These are phyloP conservation scores for Lecanicillium sp. DNA, from an alignment of 2,329 filamentous ascomycete species.

Conservation along the genomic window DNA sequence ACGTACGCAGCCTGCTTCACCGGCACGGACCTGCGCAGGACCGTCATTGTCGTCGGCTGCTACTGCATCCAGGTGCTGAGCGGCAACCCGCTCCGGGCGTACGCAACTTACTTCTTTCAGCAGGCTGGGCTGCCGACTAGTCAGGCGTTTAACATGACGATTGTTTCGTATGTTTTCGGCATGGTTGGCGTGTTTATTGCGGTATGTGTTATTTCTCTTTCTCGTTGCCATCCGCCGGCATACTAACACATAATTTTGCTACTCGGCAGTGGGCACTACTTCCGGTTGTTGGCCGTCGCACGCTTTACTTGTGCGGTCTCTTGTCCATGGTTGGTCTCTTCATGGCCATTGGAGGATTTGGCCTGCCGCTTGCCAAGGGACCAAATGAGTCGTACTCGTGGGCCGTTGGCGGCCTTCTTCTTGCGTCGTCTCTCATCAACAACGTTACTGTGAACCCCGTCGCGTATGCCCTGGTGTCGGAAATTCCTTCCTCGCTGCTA, in stretches of 20 bases:
- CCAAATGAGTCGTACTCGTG: conserved; percentile 7
- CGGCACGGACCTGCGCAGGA: conserved; percentile 35
- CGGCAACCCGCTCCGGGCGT: conserved; percentile 25
- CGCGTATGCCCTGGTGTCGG: conserved; percentile 27
- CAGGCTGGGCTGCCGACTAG: conserved; percentile 29
- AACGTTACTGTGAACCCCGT: conserved; percentile 35
- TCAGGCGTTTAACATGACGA: conserved; percentile 28
- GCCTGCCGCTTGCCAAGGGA: conserved; percentile 4
- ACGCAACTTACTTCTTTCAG: conserved; percentile 34
- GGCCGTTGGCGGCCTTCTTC: conserved; percentile 8
- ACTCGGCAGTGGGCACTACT: conserved; percentile 33
- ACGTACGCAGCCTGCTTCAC: conserved; percentile 36
- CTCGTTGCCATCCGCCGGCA: no score
- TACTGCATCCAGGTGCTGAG: conserved; percentile 28
- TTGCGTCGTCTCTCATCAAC: conserved; percentile 10
- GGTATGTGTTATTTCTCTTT: conserved; percentile 30
- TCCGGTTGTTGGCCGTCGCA: conserved; percentile 27
- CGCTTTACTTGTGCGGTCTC: conserved; percentile 28
- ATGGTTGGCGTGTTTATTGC: conserved; percentile 28
- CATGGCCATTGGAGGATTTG: conserved; percentile 29
- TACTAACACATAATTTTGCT: no score
- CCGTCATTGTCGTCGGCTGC: conserved; percentile 28
- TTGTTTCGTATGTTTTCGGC: conserved; percentile 23
- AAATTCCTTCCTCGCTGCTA: conserved; percentile 31
- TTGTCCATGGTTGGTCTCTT: conserved; percentile 18